Evolutionary conservation across 2,329 filamentous ascomycete genomes (phyloP), one percentile per base, ranked within the genome.

Genomic region (Penicillium hordei): DNA sequence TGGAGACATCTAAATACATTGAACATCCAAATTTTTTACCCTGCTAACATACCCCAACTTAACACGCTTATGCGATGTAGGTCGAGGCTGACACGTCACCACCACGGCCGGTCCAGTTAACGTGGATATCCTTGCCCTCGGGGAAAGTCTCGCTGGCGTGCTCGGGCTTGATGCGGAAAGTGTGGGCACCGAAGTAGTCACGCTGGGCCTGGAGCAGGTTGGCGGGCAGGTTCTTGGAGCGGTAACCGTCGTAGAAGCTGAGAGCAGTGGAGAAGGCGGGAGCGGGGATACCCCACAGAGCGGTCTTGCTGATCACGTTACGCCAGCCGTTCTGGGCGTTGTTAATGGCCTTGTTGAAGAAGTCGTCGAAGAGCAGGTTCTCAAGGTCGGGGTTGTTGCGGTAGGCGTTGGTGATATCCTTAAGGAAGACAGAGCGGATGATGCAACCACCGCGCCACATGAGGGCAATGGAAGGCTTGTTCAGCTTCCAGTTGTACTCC

Each of bases 381-480:
- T 97, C 89, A 66, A 99, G 89, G 66, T 97, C 89, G 66, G 91
- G 90, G 84, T 97, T 88, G 69, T 86, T 87, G 81, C 93, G 93
- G 87, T 97, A 99, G 53, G 94, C 94, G 67, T 89, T 89, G 70
- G 94, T 99, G 82, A 99, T 99, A 79, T 99, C 93, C 88, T 97
- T 97, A 68, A 99, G 83, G 91, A 99, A 99, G 75, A 99, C 94
- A 67, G 94, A 97, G 79, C 94, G 93, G 82, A 99, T 99, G 73
- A 99, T 99, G 86, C 94, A 99, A 70, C 94, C 94, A 82, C 94
- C 94, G 78, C 94, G 91, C 94, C 94, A 99, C 94, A 99, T 99
- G 76, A 99, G 89, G 70, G 94, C 94, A 74, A 99, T 99, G 71
- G 95, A 96, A 66, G 94, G 94, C 89, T 97, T 97, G 89, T 99